phyloP scores from a whole-genome alignment of 805 yeast species.

The Tetrapisispora iriomotensis region DNA sequence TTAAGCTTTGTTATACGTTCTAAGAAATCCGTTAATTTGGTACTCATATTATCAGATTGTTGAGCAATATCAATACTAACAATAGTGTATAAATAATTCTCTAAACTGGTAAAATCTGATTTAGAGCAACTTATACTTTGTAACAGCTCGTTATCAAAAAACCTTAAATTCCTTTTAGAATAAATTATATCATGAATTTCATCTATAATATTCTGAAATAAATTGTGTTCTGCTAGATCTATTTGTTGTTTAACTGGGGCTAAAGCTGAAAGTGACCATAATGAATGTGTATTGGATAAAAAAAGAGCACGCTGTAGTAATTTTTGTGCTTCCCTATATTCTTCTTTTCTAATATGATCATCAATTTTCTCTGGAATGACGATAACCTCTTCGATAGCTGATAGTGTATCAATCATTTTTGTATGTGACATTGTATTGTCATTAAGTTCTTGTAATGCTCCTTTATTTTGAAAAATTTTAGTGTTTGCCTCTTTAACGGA shows the following conservation, averaged over 20 bases:
- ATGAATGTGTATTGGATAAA: conserved; percentile 39
- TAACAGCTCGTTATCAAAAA: conserved; percentile 17
- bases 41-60: conserved; percentile 34
- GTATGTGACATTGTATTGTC: conserved; percentile 50
- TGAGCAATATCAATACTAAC: conserved; percentile 49
- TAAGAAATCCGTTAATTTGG: conserved; percentile 29
- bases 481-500: conserved; percentile 34
- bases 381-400: conserved; percentile 52
- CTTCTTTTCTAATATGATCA: conserved; percentile 53
- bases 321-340: conserved; percentile 55
- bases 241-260: conserved; percentile 41
- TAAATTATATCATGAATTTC: conserved; percentile 66
- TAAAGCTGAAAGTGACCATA: conserved; percentile 53
- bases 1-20: neutral
- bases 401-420: conserved; percentile 61
- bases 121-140: conserved; percentile 14
- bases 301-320: conserved; percentile 38
- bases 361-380: conserved; percentile 57
- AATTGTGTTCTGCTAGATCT: conserved; percentile 44
- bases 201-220: conserved; percentile 67
- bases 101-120: conserved; percentile 35
- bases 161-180: conserved; percentile 31
- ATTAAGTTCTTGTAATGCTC: conserved; percentile 53
- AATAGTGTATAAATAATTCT: conserved; percentile 45
- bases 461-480: conserved; percentile 45